Conservation (phyloP, 2,329 filamentous ascomycete genomes). For the Chaetomiaceae sp. region DNA sequence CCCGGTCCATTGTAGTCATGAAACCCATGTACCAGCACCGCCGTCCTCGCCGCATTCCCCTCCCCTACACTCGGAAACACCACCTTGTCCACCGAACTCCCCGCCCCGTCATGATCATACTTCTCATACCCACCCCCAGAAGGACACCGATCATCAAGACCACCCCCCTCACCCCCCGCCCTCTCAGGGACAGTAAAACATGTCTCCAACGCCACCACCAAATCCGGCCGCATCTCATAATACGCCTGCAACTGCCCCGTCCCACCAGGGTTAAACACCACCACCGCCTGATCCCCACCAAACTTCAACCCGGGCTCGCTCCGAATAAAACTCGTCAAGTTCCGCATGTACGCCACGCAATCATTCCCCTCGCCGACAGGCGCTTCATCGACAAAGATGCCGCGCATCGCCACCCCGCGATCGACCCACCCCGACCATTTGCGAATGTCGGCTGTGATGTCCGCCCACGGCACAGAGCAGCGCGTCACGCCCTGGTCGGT, state of each 20-base stretch:
- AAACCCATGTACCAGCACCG: constrained; percentile 13
- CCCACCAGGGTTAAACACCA: constrained; percentile 15
- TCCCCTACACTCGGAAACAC: constrained; percentile 2
- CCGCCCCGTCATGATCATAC: constrained; percentile 12
- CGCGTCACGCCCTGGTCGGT: constrained; percentile 13
- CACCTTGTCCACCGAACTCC: constrained; percentile 8
- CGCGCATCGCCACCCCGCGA: constrained; percentile 4
- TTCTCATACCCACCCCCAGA: background rate
- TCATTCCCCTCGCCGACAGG: constrained; percentile 4
- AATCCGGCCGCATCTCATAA: constrained; percentile 9
- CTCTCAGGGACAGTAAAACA: constrained; percentile 5
- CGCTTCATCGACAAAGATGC: constrained; percentile 18
- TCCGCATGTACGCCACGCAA: constrained; percentile 14
- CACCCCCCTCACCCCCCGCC: constrained; percentile 3
- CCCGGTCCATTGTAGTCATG: constrained; percentile 9
- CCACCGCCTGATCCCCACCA: background rate
- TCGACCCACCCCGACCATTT: constrained; percentile 9
- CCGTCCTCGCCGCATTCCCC: background rate
- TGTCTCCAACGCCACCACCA: constrained; percentile 14
- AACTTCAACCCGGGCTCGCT: background rate
- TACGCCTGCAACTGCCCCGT: constrained; percentile 3
- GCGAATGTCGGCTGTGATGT: constrained; percentile 8
- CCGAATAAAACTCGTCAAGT: constrained; percentile 15
- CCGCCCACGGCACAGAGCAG: constrained; percentile 6
- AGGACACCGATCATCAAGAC: constrained; percentile 7